Percentiles rank a stretch among this genome's conserved stretches.
Conservation (phyloP, 2,329 filamentous ascomycete species). For the Atkinsonella hypoxylon region DNA sequence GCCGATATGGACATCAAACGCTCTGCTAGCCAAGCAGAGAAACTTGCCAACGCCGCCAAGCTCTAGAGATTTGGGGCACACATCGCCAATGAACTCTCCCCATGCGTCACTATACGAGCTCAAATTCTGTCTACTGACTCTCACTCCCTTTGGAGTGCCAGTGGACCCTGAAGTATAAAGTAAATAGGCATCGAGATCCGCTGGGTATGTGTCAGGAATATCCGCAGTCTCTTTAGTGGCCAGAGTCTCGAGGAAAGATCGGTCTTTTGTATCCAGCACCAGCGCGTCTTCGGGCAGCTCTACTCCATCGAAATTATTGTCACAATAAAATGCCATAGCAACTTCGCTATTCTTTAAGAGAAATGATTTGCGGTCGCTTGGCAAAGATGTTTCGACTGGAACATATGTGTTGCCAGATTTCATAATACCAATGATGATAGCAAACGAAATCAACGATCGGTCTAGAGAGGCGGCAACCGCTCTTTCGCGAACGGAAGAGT, state of each 20-base stretch:
- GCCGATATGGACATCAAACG: slow-evolving; percentile 15
- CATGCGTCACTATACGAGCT: slow-evolving; percentile 8
- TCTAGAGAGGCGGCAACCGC: background rate
- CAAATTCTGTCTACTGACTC: slow-evolving; percentile 46
- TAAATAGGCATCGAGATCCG: slow-evolving; percentile 30
- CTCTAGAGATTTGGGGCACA: background rate
- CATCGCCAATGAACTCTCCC: background rate
- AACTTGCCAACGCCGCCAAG: slow-evolving; percentile 15
- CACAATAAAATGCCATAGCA: background rate
- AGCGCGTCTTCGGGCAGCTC: background rate
- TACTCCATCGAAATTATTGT: background rate
- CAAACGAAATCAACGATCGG: background rate
- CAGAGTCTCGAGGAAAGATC: background rate
- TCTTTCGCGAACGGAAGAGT: background rate
- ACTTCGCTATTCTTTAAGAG: background rate
- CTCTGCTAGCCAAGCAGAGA: slow-evolving; percentile 13
- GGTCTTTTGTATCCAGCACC: background rate
- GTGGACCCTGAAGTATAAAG: slow-evolving; percentile 56
- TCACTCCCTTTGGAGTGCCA: slow-evolving; percentile 53
- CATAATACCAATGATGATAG: background rate
- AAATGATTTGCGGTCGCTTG: background rate
- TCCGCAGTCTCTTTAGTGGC: background rate
- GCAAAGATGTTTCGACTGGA: background rate
- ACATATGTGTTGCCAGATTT: background rate
- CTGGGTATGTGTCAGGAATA: background rate